Evolutionary conservation across 2,329 filamentous ascomycete genomes (phyloP).

Genomic region (Exophiala oligosperma): DNA sequence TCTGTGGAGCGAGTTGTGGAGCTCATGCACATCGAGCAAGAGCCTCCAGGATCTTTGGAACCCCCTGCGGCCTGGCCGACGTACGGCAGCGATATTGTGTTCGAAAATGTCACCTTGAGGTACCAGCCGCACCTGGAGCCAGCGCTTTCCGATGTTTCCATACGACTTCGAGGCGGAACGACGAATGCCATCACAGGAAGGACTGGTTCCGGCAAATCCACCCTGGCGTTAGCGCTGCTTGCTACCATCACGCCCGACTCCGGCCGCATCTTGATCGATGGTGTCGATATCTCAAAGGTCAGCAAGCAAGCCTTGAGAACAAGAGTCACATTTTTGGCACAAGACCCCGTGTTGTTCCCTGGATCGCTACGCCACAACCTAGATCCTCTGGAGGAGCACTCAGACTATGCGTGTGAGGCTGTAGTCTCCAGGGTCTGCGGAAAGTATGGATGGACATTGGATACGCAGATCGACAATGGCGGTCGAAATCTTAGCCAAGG

Average conservation of each 20-base stretch:
- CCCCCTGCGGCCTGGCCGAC: conserved; percentile 78
- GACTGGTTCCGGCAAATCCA: conserved; percentile 80
- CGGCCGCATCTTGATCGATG: conserved; percentile 61
- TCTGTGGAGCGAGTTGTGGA: conserved; percentile 85
- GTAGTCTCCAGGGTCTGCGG: conserved; percentile 57
- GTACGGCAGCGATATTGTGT: conserved; percentile 69
- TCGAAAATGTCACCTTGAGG: conserved; percentile 73
- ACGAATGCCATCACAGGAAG: conserved; percentile 78
- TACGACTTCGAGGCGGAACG: conserved; percentile 75
- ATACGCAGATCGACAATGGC: conserved; percentile 59
- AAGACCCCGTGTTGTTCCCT: conserved; percentile 66
- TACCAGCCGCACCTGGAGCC: conserved; percentile 78
- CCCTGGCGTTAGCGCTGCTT: conserved; percentile 63
- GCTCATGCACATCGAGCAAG: conserved; percentile 74
- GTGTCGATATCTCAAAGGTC: conserved; percentile 60
- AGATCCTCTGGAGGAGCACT: conserved; percentile 60
- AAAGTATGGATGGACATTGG: conserved; percentile 57
- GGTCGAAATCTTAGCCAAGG: conserved; percentile 65
- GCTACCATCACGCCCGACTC: conserved; percentile 55
- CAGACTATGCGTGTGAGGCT: conserved; percentile 53
- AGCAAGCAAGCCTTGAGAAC: conserved; percentile 60
- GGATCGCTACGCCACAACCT: conserved; percentile 63
- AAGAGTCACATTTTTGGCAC: conserved; percentile 66
- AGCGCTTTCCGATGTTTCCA: conserved; percentile 66
- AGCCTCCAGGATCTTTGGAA: conserved; percentile 64